Evolutionary conservation across 139 green algal species (phyloP), one percentile per base, ranked within the genome.

Genomic region (Coelastrella sp.): DNA sequence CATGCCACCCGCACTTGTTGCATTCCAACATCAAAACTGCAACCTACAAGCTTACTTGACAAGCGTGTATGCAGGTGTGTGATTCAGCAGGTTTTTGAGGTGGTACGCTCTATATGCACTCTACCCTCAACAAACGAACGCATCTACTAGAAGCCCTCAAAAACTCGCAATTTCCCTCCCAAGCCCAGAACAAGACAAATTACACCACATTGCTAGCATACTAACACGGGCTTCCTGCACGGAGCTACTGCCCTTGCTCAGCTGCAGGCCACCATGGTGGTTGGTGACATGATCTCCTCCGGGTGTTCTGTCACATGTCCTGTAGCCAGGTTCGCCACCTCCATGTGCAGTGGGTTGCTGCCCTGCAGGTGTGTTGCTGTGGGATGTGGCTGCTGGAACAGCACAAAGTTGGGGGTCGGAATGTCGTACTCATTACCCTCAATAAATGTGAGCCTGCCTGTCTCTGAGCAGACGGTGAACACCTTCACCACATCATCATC

Each of bases 361-460:
- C 23, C 23, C 23, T 80, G 74, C 23, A 80, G 23, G 14, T 57
- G 77, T 22, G 77, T 22, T 5, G 77, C 54, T 14, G 74, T 61
- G 54, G 77, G 77, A 8, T 64, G n/a, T 64, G 77, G 77, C 54
- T 83, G 77, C 77, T 83, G 77, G 7, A 91, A 83, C 80, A 91
- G 68, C 80, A 91, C 88, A 68, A 88, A 91, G 88, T 88, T 89
- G 23, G 88, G 88, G 8, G 80, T 73, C 13, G 65, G 19, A 23
- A 77, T 22, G 20, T 32, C 14, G 57, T 85, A 68, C 73, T 91
- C 88, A 20, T 7, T 5, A 7, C 75, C 86, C 4, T 56, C 47
- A 60, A 87, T 47, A 20, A 60, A 16, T 56, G 22, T 54, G 76
- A 91, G 80, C 13, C 71, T 22, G 23, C 88, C 88, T 4, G 57